These are phyloP conservation scores for Phytophthora constricta DNA, from an alignment of 352 stramenopile genomes.

Conservation along the genomic window DNA sequence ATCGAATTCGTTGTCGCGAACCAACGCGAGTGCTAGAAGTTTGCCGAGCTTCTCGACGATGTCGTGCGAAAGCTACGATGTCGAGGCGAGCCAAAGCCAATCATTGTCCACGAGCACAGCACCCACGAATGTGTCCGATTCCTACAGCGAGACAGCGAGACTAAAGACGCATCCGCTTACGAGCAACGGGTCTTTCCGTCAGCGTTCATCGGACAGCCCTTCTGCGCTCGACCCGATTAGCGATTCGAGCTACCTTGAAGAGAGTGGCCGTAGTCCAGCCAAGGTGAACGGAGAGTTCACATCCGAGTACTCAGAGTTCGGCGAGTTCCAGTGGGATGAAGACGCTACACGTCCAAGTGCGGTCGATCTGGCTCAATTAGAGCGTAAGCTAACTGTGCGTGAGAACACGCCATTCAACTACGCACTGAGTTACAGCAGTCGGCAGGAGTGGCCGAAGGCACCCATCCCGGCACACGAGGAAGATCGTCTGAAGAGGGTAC, in stretches of 20 bases:
- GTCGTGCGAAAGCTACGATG: constrained; percentile 63
- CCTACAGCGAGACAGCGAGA: constrained; percentile 52
- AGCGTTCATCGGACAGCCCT: constrained; percentile 26
- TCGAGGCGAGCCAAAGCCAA: constrained; percentile 40
- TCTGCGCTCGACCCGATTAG: constrained; percentile 30
- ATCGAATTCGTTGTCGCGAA: constrained; percentile 26
- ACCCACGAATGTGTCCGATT: constrained; percentile 58
- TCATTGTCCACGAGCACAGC: constrained; percentile 34
- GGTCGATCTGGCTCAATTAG: constrained; percentile 61
- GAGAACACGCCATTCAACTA: constrained; percentile 86
- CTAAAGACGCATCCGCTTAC: constrained; percentile 59
- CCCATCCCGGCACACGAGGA: constrained; percentile 73
- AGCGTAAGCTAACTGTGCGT: constrained; percentile 67
- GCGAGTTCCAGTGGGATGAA: constrained; percentile 53
- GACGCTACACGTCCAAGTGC: constrained; percentile 45
- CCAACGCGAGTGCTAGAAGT: constrained; percentile 25
- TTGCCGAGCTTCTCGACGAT: constrained; percentile 59
- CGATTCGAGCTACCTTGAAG: constrained; percentile 66
- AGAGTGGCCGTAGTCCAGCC: constrained; percentile 19
- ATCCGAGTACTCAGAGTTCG: constrained; percentile 52
- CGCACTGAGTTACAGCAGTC: constrained; percentile 79
- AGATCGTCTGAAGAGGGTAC: constrained; percentile 71
- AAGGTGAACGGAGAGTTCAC: constrained; percentile 27
- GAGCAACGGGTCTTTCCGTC: constrained; percentile 38
- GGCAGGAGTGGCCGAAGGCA: constrained; percentile 85